Percentiles rank a stretch among this genome's conserved stretches.
phyloP scores from a whole-genome alignment of 2,329 filamentous ascomycete genomes.

The Allantophomopsis cytisporea region DNA sequence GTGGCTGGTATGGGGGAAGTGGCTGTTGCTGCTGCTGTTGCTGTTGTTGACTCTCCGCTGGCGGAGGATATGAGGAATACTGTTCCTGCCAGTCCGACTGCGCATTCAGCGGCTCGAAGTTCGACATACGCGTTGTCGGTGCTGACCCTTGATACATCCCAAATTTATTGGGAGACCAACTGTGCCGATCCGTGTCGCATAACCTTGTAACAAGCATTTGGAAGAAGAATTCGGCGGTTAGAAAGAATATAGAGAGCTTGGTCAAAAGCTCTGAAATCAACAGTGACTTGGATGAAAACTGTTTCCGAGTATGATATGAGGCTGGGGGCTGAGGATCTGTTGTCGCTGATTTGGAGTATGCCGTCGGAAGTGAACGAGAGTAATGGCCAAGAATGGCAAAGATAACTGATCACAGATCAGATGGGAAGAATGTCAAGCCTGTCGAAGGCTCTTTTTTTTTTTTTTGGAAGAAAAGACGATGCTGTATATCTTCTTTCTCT shows the following conservation, averaged over 20 bases:
- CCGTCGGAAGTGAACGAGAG: too few relatives aligned
- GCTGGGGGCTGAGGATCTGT: not conserved
- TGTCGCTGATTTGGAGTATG: not conserved
- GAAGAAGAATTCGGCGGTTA: slow-evolving; percentile 1
- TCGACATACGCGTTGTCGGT: slow-evolving; percentile 19
- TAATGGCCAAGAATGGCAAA: too few relatives aligned
- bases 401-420: too few relatives aligned
- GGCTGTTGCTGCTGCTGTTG: too few relatives aligned
- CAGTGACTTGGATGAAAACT: too few relatives aligned
- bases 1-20: too few relatives aligned
- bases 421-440: not conserved
- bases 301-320: not conserved
- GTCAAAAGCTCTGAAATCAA: too few relatives aligned
- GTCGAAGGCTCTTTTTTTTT: too few relatives aligned
- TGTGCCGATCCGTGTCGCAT: slow-evolving; percentile 21
- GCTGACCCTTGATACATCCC: slow-evolving; percentile 7
- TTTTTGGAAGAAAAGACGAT: not conserved
- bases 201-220: slow-evolving; percentile 22
- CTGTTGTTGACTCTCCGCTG: slow-evolving; percentile 8
- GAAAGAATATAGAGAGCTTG: too few relatives aligned
- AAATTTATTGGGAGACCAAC: slow-evolving; percentile 22
- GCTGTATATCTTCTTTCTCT: too few relatives aligned
- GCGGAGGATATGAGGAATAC: slow-evolving; percentile 16
- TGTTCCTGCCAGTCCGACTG: slow-evolving; percentile 22
- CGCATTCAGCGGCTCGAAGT: slow-evolving; percentile 18